Percentiles rank a stretch among this genome's conserved stretches.
These are phyloP conservation scores for Phyllosticta citribraziliensis DNA, from an alignment of 2,329 filamentous ascomycete genomes.

Conservation along the genomic window DNA sequence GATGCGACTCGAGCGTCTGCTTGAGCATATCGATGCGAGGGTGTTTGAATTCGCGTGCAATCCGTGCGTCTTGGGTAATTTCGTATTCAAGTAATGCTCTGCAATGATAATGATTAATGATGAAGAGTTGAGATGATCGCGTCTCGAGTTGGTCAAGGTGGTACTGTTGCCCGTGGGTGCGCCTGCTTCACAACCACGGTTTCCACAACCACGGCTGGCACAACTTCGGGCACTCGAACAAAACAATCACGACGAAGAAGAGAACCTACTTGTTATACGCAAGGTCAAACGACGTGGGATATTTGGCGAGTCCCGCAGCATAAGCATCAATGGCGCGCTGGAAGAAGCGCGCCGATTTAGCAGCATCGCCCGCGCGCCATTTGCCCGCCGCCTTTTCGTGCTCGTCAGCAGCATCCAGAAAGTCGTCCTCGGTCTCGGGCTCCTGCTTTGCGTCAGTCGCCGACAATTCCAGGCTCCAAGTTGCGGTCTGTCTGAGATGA, in stretches of 20 bases:
- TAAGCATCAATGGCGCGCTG: conserved; percentile 58
- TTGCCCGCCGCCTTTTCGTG: conserved; percentile 65
- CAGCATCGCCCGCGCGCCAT: conserved; percentile 61
- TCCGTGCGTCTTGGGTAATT: conserved; percentile 55
- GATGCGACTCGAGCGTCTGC: conserved; percentile 54
- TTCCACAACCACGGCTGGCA: neutral
- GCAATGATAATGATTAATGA: neutral
- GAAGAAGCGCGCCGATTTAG: conserved; percentile 53
- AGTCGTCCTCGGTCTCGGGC: conserved; percentile 57
- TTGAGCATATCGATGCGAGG: conserved; percentile 46
- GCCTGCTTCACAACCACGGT: neutral
- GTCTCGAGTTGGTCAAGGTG: neutral
- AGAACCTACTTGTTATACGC: conserved; percentile 60
- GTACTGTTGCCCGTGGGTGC: no score
- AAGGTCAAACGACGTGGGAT: conserved; percentile 56
- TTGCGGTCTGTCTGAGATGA: neutral
- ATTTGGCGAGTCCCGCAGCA: conserved; percentile 50
- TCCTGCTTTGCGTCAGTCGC: conserved; percentile 25
- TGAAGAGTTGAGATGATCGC: neutral
- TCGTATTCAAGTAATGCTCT: conserved; percentile 62
- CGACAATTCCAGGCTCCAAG: neutral
- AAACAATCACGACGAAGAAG: neutral
- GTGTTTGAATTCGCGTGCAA: conserved; percentile 49
- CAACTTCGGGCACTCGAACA: neutral
- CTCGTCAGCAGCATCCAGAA: conserved; percentile 56